Evolutionary conservation across 495 filamentous ascomycete genomes (phyloP), one percentile per base, ranked within the genome.

Genomic region (Aspergillus kassunensis): DNA sequence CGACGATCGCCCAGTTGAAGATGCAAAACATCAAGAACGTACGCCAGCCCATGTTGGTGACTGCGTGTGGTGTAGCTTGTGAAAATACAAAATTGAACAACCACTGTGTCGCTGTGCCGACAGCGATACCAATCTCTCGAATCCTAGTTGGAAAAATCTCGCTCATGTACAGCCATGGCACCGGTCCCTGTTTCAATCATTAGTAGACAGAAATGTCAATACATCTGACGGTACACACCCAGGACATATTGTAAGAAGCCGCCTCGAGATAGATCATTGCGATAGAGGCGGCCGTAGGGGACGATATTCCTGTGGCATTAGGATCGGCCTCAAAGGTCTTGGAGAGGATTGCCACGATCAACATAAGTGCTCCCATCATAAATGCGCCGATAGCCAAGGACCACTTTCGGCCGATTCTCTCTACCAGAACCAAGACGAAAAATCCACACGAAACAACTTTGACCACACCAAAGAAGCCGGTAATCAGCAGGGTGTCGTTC

Each of bases 321-420:
- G 60, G 55, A 20, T 53, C 57, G 0, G 71, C 68, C 0, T 71
- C 68, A 7, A 70, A 69, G 15, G 64, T 67, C 23, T 67, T 69
- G 43, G 72, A 66, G 6, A 76, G 59, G 0, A 73, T 61, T 6
- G 76, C 75, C 4, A 74, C 75, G 46, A 82, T 78, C 56, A 83
- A 64, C 29, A 73, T 69, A 27, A 69, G 70, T 6, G 67, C 58
- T 8, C 71, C 71, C 65, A 78, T 75, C 3, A 65, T 44, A 13
- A 75, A 62, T n/a, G 79, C 75, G 20, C 76, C 76, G 23, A 74
- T 57, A 37, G 79, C 76, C 36, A 84, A 66, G 3, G 79, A 71
- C 19, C 68, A 73, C 30, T 77, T 71, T 10, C 81, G 78, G n/a
- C 81, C 81, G 56, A 77, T 66, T 19, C 68, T 65, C 52, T 83